phyloP scores from a whole-genome alignment of 768 basidiomycete genomes.

The Lentinula sp. region DNA sequence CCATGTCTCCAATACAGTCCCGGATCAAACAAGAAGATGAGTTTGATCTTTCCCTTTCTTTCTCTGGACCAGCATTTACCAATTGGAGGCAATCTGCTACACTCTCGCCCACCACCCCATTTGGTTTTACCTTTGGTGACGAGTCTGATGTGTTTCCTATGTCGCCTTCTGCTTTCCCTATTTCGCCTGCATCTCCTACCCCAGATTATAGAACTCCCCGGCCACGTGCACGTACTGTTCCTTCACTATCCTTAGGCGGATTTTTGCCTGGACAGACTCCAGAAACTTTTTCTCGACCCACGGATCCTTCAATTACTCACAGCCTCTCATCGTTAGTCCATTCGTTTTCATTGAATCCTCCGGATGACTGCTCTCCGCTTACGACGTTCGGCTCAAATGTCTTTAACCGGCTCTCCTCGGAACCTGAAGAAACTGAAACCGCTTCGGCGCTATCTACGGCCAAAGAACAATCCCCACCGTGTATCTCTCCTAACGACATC shows the following conservation, averaged over 20 bases:
- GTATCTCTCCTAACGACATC: constrained; percentile 36
- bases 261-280: constrained; percentile 12
- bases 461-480: constrained; percentile 18
- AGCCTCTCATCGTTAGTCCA: constrained; percentile 33
- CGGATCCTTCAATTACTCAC: constrained; percentile 13
- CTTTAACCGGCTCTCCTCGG: background rate
- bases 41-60: constrained; percentile 28
- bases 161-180: background rate
- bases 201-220: constrained; percentile 21
- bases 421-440: background rate
- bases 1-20: constrained; percentile 22
- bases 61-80: constrained; percentile 2
- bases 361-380: constrained; percentile 24
- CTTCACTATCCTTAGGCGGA: constrained; percentile 18
- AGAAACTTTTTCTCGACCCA: constrained; percentile 13
- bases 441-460: background rate
- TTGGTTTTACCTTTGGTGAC: background rate
- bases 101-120: constrained; percentile 10
- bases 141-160: background rate
- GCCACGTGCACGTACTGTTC: constrained; percentile 33
- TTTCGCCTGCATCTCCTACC: constrained; percentile 1
- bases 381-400: constrained; percentile 11
- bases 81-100: constrained; percentile 10
- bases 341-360: constrained; percentile 33
- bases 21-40: constrained; percentile 46